A percentile compares a stretch with the other conserved stretches of the same genome.
phyloP scores from a whole-genome alignment of 306 rosid genomes.

The Medicago lupulina region DNA sequence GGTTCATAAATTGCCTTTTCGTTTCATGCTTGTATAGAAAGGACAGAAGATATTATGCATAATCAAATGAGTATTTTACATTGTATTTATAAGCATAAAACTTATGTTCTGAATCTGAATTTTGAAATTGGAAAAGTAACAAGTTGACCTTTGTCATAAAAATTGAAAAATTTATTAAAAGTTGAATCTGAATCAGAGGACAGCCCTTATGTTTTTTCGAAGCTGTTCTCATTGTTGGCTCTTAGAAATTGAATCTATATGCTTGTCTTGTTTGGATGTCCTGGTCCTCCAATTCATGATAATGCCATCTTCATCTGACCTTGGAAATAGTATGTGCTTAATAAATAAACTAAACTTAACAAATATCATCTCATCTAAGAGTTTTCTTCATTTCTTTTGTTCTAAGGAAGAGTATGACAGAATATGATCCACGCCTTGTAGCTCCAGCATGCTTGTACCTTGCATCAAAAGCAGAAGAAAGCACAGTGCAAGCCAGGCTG shows the following conservation, averaged over 20 bases:
- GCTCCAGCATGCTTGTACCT: conserved; percentile 94
- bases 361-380: conserved; percentile 22
- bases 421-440: conserved; percentile 91
- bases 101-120: background rate
- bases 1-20: conserved; percentile 29
- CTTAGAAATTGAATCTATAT: conserved; percentile 17
- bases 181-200: too few species aligned
- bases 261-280: conserved; percentile 8
- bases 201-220: background rate
- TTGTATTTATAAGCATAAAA: background rate
- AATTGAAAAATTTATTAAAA: too few species aligned
- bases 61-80: background rate
- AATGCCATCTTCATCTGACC: conserved; percentile 11
- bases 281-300: conserved; percentile 12
- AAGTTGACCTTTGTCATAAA: background rate
- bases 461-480: conserved; percentile 96
- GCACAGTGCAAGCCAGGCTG: conserved; percentile 86
- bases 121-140: conserved; percentile 18
- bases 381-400: conserved; percentile 20
- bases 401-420: conserved; percentile 85
- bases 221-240: background rate
- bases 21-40: background rate
- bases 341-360: conserved; percentile 3
- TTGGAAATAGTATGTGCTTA: background rate
- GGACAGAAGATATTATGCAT: background rate